Base-by-base conservation (phyloP, 768 basidiomycete genomes). In the Leucosporidium scottii region DNA sequence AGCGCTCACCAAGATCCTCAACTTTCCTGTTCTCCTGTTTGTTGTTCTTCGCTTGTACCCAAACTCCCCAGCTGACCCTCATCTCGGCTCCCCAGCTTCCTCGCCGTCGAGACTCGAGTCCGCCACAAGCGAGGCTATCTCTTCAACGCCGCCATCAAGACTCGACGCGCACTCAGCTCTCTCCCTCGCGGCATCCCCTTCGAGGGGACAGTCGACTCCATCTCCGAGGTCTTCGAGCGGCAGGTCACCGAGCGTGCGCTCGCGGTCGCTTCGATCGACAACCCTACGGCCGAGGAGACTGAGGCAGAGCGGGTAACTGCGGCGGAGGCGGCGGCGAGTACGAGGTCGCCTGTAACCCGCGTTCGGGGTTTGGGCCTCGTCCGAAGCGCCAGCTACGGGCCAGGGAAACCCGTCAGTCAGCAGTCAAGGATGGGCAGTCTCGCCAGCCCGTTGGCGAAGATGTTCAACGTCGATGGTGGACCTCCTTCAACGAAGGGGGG, bases 11-110 rank as follows among this genome's bases (percentile, higher is more conserved):
- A 55, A n/a, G 27, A 34, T 72, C 4, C 71, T 66, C 65, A 68
- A 68, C 25, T 10, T 36, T 4, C 67, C 66, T 28, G 67, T 65
- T 20, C 59, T 66, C 65, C 65, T 72, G 54, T 54, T 50, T 6
- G 27, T 53, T n/a, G 13, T 21, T 8, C n/a, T 53, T 53, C 13
- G 23, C 51, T 53, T 0, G 2, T 44, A 13, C 39, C 39, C 8
- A 57, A 67, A n/a, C 0, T 21, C 12, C 66, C 36, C 68, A 71
- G 58, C 57, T 71, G 20, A 66, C 70, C n/a, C 20, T 64, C 54
- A 64, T 71, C 17, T 28, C 39, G 39, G 8, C 39, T 44, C 39
- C n/a, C 8, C 39, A 44, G 68, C 56, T 61, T 62, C 54, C 67
- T 71, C 61, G 66, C 70, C 1, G 23, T 71, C 12, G 17, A 55